Percentiles rank a stretch among this genome's conserved stretches.
These are phyloP conservation scores for Cordyceps farinosa DNA, from an alignment of 2,329 filamentous ascomycete genomes.

Conservation along the genomic window DNA sequence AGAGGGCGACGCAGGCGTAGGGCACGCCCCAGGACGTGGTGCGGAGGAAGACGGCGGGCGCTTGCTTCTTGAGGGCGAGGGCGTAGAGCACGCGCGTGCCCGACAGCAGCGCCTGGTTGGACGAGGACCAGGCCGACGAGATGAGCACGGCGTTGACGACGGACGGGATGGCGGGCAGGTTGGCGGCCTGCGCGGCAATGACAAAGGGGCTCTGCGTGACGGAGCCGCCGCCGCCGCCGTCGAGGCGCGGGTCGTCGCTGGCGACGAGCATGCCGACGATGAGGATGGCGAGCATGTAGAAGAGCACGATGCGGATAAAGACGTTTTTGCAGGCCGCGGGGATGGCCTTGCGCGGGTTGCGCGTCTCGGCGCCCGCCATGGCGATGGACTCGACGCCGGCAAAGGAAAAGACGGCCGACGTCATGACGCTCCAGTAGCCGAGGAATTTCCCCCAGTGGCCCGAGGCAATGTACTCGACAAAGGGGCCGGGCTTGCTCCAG, in stretches of 20 bases:
- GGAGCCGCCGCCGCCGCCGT: slow-evolving; percentile 43
- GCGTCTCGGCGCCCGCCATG: slow-evolving; percentile 59
- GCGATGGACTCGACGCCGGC: slow-evolving; percentile 62
- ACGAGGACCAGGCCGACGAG: slow-evolving; percentile 66
- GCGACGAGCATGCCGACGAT: slow-evolving; percentile 67
- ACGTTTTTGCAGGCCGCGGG: slow-evolving; percentile 54
- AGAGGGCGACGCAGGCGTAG: slow-evolving; percentile 54
- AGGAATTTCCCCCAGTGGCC: slow-evolving; percentile 61
- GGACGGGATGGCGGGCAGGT: slow-evolving; percentile 63
- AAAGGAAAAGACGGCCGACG: slow-evolving; percentile 64
- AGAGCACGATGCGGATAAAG: slow-evolving; percentile 55
- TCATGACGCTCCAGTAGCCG: slow-evolving; percentile 61
- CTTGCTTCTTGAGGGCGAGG: slow-evolving; percentile 56
- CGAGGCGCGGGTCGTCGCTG: slow-evolving; percentile 52
- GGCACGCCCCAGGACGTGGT: slow-evolving; percentile 62
- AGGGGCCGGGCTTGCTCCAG: slow-evolving; percentile 66
- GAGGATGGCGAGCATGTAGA: slow-evolving; percentile 65
- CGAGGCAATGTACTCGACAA: slow-evolving; percentile 60
- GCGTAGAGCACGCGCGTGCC: slow-evolving; percentile 59
- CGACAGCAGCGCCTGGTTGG: slow-evolving; percentile 61
- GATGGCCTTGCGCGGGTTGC: slow-evolving; percentile 51
- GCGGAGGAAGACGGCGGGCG: slow-evolving; percentile 53
- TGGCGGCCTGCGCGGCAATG: slow-evolving; percentile 65
- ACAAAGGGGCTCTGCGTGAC: slow-evolving; percentile 59
- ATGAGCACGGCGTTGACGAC: slow-evolving; percentile 76